Evolutionary conservation across 495 filamentous ascomycete species (phyloP).

Genomic region (Hypomontagnella monticulosa): DNA sequence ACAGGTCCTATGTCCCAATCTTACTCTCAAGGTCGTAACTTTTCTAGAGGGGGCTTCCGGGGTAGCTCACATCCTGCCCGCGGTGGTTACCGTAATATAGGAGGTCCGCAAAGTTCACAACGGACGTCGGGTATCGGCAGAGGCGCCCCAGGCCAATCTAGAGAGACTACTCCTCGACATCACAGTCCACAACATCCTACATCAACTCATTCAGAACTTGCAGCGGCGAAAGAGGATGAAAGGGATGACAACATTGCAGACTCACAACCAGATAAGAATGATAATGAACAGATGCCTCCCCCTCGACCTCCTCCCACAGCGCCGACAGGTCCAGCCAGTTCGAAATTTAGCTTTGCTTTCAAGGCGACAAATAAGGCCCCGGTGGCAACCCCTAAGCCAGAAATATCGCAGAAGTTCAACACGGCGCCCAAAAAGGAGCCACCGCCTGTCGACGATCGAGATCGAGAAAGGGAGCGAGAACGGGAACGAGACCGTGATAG

Average conservation of each 20-base stretch:
- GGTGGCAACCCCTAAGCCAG: constrained; percentile 71
- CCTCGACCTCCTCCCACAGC: constrained; percentile 59
- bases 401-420: constrained; percentile 77
- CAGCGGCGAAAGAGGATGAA: constrained; percentile 47
- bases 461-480: constrained; percentile 49
- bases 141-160: constrained; percentile 49
- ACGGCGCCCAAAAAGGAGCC: constrained; percentile 57
- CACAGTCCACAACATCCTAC: constrained; percentile 41
- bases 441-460: constrained; percentile 47
- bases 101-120: constrained; percentile 69
- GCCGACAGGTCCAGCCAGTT: constrained; percentile 65
- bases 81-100: constrained; percentile 52
- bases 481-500: constrained; percentile 17
- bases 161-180: constrained; percentile 45
- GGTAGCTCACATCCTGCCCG: constrained; percentile 49
- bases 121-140: constrained; percentile 52
- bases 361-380: constrained; percentile 72
- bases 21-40: constrained; percentile 62
- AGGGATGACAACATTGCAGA: constrained; percentile 66
- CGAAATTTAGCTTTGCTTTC: constrained; percentile 89
- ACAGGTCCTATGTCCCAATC: constrained; percentile 61
- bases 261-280: constrained; percentile 56
- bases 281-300: constrained; percentile 59
- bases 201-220: constrained; percentile 41
- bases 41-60: constrained; percentile 58